Evolutionary conservation across 306 rosid genomes (phyloP), one percentile per base, ranked within the genome.

Genomic region (Vigna trinervia): DNA sequence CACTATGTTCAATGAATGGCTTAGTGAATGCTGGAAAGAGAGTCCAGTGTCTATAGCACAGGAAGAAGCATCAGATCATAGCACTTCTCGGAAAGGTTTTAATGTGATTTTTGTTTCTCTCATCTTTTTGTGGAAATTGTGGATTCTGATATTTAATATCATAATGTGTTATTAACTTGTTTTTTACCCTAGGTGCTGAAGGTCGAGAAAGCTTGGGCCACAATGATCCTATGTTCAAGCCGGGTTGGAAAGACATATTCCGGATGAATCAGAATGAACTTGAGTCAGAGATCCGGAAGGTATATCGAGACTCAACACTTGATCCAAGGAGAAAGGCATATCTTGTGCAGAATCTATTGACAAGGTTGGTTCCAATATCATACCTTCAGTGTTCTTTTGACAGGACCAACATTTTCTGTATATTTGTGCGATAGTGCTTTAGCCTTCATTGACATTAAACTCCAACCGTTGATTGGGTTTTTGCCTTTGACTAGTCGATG

Each of bases 1-100:
- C 83, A 96, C 99, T 4, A 92, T 92, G 98, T 96, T 96, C 88
- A 89, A 86, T 65, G 99, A 92, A 89, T 96, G 99, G 99, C 99
- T 92, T 71, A 91, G 82, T 72, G 99, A 96, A 80, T 96, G 91
- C 84, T 91, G 92, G 99, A 92, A 93, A 91, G 96, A 96, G 84
- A 86, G 86, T 79, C 85, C 92, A n/a, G 83, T 72, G 4, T 84
- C 90, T 84, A 69, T 79, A 54, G 15, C 85, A 47, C 81, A 41
- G 57, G 73, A 79, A 57, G 92, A 87, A 82, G 69, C 87, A 71
- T 81, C 78, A n/a, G 97, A 89, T 85, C 78, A 81, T 50, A 74
- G 73, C 81, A 62, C 80, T 78, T 71, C 90, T 79, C 88, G 60
- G 20, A 88, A 81, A 89, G 96, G 97, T 95, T 65, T 28, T 38